A percentile compares a stretch with the other conserved stretches of the same genome.
Conservation (phyloP, 352 stramenopile species). For the Phytopythium boreale region DNA sequence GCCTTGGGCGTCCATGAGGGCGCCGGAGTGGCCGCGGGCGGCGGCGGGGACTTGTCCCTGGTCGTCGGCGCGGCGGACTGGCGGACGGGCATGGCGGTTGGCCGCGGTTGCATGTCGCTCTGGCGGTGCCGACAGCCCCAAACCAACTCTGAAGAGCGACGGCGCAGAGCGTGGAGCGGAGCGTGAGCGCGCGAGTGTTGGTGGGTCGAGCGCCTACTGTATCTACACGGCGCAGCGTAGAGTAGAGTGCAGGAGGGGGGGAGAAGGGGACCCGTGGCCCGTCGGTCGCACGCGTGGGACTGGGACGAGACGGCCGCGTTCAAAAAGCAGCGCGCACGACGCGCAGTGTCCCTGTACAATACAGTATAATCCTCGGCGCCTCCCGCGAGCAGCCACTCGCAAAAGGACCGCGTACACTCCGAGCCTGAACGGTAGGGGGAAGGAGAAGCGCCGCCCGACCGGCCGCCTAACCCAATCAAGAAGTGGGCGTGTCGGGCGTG, state of each 20-base stretch:
- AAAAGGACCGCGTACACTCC: no score
- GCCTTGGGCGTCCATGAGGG: not conserved
- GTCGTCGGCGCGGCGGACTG: not conserved
- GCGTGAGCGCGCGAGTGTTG: no score
- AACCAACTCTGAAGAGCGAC: not conserved
- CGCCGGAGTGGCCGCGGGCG: not conserved
- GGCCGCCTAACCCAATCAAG: not conserved
- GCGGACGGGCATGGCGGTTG: not conserved
- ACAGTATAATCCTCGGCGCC: no score
- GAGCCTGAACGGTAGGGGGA: not conserved
- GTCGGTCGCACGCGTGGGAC: conserved; percentile 5
- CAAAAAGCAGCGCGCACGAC: not conserved
- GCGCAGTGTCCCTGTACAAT: not conserved
- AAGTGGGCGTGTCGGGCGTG: not conserved
- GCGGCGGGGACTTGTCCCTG: conserved; percentile 2
- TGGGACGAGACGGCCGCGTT: not conserved
- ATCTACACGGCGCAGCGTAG: no score
- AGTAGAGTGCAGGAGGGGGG: not conserved
- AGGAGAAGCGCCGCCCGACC: not conserved
- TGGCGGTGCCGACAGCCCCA: not conserved
- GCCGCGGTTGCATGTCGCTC: conserved; percentile 3
- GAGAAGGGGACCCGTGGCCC: not conserved
- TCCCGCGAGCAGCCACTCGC: no score
- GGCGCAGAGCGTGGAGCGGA: no score
- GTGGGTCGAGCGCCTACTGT: no score